phyloP scores from a whole-genome alignment of 441 rosid species.

The Euphorbia celastroides region DNA sequence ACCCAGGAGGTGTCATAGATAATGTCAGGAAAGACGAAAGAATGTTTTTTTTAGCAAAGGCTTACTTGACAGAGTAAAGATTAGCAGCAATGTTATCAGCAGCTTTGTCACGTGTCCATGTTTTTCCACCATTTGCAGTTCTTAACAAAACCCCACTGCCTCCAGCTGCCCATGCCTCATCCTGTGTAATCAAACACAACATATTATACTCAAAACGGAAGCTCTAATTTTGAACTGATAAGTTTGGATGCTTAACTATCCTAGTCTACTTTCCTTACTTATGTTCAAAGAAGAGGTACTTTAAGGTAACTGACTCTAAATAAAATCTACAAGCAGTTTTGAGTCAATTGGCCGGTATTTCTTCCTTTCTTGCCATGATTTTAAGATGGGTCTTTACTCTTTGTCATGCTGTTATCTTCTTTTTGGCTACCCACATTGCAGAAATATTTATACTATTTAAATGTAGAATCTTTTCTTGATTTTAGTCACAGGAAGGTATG shows the following conservation, averaged over 20 bases:
- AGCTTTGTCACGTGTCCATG: constrained; percentile 93
- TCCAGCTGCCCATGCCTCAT: constrained; percentile 99
- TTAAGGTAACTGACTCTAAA: background rate
- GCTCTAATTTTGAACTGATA: background rate
- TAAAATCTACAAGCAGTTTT: background rate
- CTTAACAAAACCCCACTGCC: constrained; percentile 86
- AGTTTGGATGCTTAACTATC: background rate
- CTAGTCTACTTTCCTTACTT: background rate
- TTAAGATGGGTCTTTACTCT: background rate
- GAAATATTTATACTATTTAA: too few relatives aligned
- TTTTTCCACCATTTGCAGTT: constrained; percentile 86
- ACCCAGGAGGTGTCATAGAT: too few relatives aligned
- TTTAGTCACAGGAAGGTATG: background rate
- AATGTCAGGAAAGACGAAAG: background rate
- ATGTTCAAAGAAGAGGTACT: background rate
- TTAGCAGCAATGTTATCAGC: constrained; percentile 94
- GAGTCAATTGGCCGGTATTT: background rate
- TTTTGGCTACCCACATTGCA: too few relatives aligned
- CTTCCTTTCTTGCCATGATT: background rate
- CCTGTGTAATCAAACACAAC: constrained; percentile 32
- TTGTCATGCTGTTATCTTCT: background rate
- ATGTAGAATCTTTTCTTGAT: too few relatives aligned
- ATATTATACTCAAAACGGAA: background rate
- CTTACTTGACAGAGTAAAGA: constrained; percentile 89
- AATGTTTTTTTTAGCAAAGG: background rate